Evolutionary conservation across 2,329 filamentous ascomycete species (phyloP).

Genomic region (Bipolaris oryzae): DNA sequence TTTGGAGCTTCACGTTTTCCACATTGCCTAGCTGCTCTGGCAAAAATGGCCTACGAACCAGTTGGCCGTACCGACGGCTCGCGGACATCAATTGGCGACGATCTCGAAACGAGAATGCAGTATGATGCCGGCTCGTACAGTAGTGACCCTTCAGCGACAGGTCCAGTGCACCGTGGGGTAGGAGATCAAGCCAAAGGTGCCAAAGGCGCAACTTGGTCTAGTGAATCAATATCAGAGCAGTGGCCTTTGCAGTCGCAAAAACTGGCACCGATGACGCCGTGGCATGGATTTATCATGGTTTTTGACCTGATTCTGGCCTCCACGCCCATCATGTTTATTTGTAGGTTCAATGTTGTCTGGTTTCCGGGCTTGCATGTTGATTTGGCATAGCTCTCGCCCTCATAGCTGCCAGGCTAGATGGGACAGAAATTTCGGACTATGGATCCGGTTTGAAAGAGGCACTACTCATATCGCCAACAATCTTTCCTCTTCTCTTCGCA

Average conservation of each 20-base stretch:
- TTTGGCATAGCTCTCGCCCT: constrained; percentile 29
- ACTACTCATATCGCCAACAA: constrained; percentile 33
- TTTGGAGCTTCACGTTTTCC: not conserved
- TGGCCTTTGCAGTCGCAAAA: constrained; percentile 28
- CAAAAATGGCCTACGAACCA: constrained; percentile 7
- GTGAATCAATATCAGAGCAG: not conserved
- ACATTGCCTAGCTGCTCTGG: too few species aligned
- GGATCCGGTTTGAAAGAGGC: constrained; percentile 12
- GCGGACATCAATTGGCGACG: not conserved
- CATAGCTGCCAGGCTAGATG: constrained; percentile 30
- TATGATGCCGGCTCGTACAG: constrained; percentile 12
- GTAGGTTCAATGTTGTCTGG: constrained; percentile 13
- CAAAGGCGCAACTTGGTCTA: not conserved
- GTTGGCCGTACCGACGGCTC: not conserved
- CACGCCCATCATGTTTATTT: constrained; percentile 35
- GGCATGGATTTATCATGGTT: constrained; percentile 23
- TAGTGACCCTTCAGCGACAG: constrained; percentile 9
- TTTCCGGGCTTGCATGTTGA: constrained; percentile 9
- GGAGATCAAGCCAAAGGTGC: not conserved
- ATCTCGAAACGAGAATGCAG: constrained; percentile 15
- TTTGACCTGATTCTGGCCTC: constrained; percentile 36
- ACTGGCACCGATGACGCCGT: constrained; percentile 27
- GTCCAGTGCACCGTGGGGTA: not conserved
- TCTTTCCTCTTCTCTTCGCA: constrained; percentile 40
- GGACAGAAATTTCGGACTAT: constrained; percentile 21